These are phyloP conservation scores for Rhodotorula sp. DNA, from an alignment of 1,284 basidiomycete species.

Conservation along the genomic window DNA sequence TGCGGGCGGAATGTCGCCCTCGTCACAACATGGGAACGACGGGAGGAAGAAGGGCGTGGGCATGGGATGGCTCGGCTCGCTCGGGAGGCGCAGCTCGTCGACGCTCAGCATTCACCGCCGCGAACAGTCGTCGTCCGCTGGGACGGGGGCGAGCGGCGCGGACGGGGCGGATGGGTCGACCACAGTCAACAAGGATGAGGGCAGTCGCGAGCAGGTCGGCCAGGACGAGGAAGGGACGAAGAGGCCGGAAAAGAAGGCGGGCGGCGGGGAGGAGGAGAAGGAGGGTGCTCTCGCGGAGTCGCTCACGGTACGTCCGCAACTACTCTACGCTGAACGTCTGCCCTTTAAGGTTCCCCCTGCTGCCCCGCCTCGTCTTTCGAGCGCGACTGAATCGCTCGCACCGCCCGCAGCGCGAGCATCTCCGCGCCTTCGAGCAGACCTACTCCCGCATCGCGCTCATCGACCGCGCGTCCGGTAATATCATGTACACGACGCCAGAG, in stretches of 20 bases:
- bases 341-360: too few species aligned
- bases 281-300: neutral
- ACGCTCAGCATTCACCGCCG: neutral
- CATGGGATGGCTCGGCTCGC: neutral
- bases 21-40: too few species aligned
- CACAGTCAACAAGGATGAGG: neutral
- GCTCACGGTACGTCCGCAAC: neutral
- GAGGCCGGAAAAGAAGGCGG: neutral
- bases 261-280: neutral
- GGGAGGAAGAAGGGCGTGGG: too few species aligned
- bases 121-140: neutral
- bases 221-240: neutral
- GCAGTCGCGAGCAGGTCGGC: neutral
- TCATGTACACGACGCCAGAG: slow-evolving; percentile 17
- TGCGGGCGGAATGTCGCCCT: too few species aligned
- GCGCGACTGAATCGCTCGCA: neutral
- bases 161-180: neutral
- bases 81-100: neutral
- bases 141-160: neutral
- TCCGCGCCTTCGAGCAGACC: slow-evolving; percentile 14
- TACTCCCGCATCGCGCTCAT: slow-evolving; percentile 21
- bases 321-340: neutral
- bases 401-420: neutral
- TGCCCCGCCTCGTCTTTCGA: neutral
- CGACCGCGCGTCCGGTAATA: neutral